phyloP scores from a whole-genome alignment of 352 stramenopile species.

The Globisporangium canariense region DNA sequence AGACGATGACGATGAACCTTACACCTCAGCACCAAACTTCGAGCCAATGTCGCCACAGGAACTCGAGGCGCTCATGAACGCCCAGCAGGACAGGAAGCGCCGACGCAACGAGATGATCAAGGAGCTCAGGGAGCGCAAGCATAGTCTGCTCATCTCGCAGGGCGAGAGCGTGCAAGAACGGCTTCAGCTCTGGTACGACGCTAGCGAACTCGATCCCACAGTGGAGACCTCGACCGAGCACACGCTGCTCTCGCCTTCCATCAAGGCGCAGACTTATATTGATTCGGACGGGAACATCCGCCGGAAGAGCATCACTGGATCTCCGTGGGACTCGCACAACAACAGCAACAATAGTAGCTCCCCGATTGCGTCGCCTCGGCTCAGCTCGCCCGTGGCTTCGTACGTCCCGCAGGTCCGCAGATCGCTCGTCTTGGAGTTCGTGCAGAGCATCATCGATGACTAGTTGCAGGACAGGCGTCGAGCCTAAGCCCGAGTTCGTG shows the following conservation, averaged over 20 bases:
- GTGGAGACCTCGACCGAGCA: constrained; percentile 30
- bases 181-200: constrained; percentile 30
- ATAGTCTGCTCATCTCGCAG: constrained; percentile 20
- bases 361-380: not conserved
- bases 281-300: constrained; percentile 35
- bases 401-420: constrained; percentile 7
- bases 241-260: constrained; percentile 24
- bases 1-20: not conserved
- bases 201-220: constrained; percentile 22
- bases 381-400: not conserved
- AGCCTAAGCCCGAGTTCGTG: not conserved
- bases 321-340: not conserved
- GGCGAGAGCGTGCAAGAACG: constrained; percentile 21
- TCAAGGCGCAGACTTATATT: constrained; percentile 25
- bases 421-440: constrained; percentile 29
- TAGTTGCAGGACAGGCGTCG: not conserved
- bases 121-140: constrained; percentile 24
- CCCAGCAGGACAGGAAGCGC: constrained; percentile 17
- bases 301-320: constrained; percentile 18
- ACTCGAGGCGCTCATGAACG: not conserved
- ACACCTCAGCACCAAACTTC: not conserved
- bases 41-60: not conserved
- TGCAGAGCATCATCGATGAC: constrained; percentile 27
- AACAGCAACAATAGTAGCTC: not conserved
- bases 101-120: constrained; percentile 23